Evolutionary conservation across 768 basidiomycete species (phyloP), one percentile per base, ranked within the genome.

Genomic region (Phanerodontia chrysosporium): DNA sequence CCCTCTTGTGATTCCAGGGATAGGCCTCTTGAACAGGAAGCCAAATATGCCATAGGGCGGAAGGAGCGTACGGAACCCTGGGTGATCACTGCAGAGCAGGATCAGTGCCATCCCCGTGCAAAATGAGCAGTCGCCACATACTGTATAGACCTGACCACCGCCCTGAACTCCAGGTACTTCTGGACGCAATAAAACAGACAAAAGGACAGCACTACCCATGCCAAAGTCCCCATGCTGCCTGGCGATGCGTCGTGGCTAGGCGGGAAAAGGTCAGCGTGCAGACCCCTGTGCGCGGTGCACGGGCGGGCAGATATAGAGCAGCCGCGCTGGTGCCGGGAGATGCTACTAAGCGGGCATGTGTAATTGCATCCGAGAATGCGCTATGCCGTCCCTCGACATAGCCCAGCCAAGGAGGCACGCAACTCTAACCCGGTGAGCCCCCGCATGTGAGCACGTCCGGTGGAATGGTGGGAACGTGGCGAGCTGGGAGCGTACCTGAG

Each of bases 1-100:
- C 27, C 68, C 68, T n/a, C 58, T 49, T 8, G 64, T 39, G 30
- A 69, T 45, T 7, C 63, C 63, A 18, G 49, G 62, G 12, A 59
- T 54, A 1, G 51, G 51, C 4, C 16, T 25, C 18, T 25, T 51
- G 30, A 46, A 25, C 7, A 59, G 12, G 25, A 59, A 36, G 12
- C 22, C 29, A 35, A 54, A 14, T 13, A 25, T n/a, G 27, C 51
- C 57, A 18, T 35, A 13, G n/a, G 29, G 16, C 8, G 21, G 22
- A 16, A 58, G 22, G 13, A 62, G 25, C n/a, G 51, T 58, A 25
- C 57, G 56, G 35, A 39, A 52, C 2, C 61, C 57, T 9, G 58
- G 58, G n/a, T 30, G 48, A 45, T 59, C 22, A 21, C 58, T 59
- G 13, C 3, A 44, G 12, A 14, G 12, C 7, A 32, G 6, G 18